Percentiles rank a stretch among this genome's conserved stretches.
Evolutionary conservation across 345 rosid species (phyloP).

Genomic region (Acer campestre): DNA sequence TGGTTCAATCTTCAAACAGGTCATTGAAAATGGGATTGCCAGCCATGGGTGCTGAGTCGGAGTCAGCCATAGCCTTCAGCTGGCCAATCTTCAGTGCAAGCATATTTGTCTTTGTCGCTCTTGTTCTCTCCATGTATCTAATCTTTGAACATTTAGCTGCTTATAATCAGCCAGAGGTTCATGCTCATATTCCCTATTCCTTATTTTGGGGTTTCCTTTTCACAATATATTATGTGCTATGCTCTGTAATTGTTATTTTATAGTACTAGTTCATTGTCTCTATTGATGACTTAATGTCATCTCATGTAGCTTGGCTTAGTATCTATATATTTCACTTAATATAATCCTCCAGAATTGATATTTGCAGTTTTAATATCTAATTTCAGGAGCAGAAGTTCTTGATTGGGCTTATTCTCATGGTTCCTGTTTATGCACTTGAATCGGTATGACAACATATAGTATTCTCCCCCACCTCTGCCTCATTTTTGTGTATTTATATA

Average conservation of each 20-base stretch:
- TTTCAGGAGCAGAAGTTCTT: slow-evolving; percentile 98
- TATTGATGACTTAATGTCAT: not conserved
- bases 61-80: slow-evolving; percentile 43
- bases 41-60: slow-evolving; percentile 46
- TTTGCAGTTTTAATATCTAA: slow-evolving; percentile 6
- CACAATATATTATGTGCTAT: not conserved
- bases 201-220: not conserved
- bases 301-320: not conserved
- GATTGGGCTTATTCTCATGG: slow-evolving; percentile 95
- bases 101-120: slow-evolving; percentile 74
- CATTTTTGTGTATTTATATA: not conserved
- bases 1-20: slow-evolving; percentile 63
- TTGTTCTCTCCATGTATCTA: slow-evolving; percentile 85
- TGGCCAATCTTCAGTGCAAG: slow-evolving; percentile 93
- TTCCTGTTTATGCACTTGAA: slow-evolving; percentile 92
- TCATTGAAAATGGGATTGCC: slow-evolving; percentile 45
- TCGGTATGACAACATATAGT: slow-evolving; percentile 59
- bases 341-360: slow-evolving; percentile 4
- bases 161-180: slow-evolving; percentile 97
- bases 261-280: not conserved
- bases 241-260: not conserved
- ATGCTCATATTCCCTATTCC: slow-evolving; percentile 21
- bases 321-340: not conserved
- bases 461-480: not conserved
- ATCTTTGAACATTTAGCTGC: slow-evolving; percentile 88